Base-by-base conservation (phyloP, 1,139 yeast genomes). In the Citeromyces hawaiiensis region DNA sequence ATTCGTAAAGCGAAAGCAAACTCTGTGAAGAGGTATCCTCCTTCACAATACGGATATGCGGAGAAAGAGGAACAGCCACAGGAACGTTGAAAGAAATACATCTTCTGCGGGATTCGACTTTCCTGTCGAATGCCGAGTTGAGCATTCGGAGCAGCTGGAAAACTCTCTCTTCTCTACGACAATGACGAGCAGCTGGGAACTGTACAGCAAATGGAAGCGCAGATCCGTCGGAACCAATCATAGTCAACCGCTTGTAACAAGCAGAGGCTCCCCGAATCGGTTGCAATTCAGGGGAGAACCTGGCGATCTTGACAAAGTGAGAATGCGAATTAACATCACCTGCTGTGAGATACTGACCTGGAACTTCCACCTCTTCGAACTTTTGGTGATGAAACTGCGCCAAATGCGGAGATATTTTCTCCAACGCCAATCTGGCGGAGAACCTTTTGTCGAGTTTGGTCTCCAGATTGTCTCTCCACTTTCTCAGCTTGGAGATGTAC, bases 351-450 rank as follows among this genome's bases (percentile, higher is more conserved):
- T 91, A 91, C 55, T 93, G 99, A 1, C 99, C 98, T 0, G 98
- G 98, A 43, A 93, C 80, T 57, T 93, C 98, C 45, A 93, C 86
- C 41, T 93, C 97, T 58, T 93, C 99, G 56, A 91, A 93, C 61
- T 87, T 88, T 57, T 91, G 98, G 56, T 91, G 95, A 56, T 93
- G 98, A 73, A 93, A 91, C 56, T 88, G 96, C 57, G 94, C 83
- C 56, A 93, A 68, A 50, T 88, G 97, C 21, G 97, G 96, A 54
- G 96, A 87, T 47, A 91, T 68, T 43, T 87, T 80, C 58, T 93
- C 98, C 49, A 93, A 64, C 49, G 87, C 83, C 37, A 83, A 76
- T 51, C 78, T 80, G 16, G 15, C 13, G 9, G 82, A 75, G 47
- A 79, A 75, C 43, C 83, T 70, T 51, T 96, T 70, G 54, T 91